Evolutionary conservation across 495 filamentous ascomycete species (phyloP).

Genomic region (Apiosordaria backusii): DNA sequence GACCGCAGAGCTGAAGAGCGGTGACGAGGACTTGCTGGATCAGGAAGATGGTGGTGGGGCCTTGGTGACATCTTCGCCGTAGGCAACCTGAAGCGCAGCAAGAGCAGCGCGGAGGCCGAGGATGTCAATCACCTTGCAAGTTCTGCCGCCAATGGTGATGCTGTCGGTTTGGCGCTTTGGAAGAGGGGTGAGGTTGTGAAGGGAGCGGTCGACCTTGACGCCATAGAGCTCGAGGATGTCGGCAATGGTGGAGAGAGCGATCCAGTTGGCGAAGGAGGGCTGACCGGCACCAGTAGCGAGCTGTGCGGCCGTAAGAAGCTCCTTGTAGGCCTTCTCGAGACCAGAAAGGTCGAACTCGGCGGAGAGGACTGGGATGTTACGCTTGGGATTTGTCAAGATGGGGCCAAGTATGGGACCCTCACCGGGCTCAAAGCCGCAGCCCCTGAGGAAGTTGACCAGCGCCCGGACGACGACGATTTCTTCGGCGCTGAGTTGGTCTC

Average conservation of each 20-base stretch:
- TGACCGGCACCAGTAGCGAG: conserved; percentile 10
- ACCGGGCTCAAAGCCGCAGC: not conserved
- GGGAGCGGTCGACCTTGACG: conserved; percentile 12
- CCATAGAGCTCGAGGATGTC: conserved; percentile 32
- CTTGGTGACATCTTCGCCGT: conserved; percentile 19
- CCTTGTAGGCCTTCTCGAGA: conserved; percentile 19
- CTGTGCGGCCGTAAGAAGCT: conserved; percentile 9
- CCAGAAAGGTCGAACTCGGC: conserved; percentile 22
- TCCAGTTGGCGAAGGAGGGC: conserved; percentile 25
- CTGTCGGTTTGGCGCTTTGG: conserved; percentile 29
- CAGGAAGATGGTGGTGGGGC: conserved; percentile 20
- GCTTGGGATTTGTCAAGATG: conserved; percentile 10
- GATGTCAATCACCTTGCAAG: conserved; percentile 22
- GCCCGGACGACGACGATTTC: conserved; percentile 18
- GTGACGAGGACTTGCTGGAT: conserved; percentile 26
- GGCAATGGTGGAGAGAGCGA: conserved; percentile 26
- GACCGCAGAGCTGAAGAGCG: conserved; percentile 25
- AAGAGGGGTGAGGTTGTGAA: conserved; percentile 6
- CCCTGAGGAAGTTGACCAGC: not conserved
- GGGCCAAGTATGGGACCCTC: not conserved
- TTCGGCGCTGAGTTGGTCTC: conserved; percentile 24
- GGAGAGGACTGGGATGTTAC: conserved; percentile 3
- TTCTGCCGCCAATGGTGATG: conserved; percentile 23
- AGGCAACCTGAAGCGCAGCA: conserved; percentile 18
- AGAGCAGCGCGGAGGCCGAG: conserved; percentile 21